Percentiles rank a stretch among this genome's conserved stretches.
Evolutionary conservation across 2,329 filamentous ascomycete species (phyloP).

Genomic region (Cytospora piceicola): DNA sequence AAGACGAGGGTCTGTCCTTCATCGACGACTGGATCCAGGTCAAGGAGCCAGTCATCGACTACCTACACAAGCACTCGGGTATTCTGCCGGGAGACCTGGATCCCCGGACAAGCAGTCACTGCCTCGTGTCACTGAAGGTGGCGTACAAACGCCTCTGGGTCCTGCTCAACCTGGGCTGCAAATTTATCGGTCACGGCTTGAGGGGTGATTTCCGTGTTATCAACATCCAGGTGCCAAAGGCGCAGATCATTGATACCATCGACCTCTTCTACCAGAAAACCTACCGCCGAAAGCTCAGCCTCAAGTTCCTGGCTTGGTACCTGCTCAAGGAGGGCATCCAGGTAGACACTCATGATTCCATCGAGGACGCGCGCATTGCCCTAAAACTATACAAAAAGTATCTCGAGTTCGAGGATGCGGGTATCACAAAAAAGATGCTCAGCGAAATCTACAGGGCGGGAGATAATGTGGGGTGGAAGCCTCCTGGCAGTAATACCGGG

Average conservation of each 20-base stretch:
- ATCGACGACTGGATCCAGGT: slow-evolving; percentile 98
- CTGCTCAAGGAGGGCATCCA: slow-evolving; percentile 95
- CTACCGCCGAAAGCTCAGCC: slow-evolving; percentile 81
- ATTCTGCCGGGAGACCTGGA: slow-evolving; percentile 87
- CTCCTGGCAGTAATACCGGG: slow-evolving; percentile 19
- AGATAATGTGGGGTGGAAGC: slow-evolving; percentile 25
- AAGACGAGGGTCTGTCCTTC: slow-evolving; percentile 81
- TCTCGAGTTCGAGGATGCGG: slow-evolving; percentile 84
- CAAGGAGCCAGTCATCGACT: slow-evolving; percentile 89
- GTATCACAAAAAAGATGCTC: slow-evolving; percentile 80
- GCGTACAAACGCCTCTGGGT: slow-evolving; percentile 99
- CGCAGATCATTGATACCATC: slow-evolving; percentile 92
- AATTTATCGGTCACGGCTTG: slow-evolving; percentile 91
- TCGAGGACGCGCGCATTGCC: slow-evolving; percentile 92
- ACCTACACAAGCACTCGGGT: slow-evolving; percentile 91
- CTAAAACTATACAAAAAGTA: slow-evolving; percentile 88
- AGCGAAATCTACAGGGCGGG: slow-evolving; percentile 76
- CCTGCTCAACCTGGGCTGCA: slow-evolving; percentile 88
- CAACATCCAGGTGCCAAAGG: slow-evolving; percentile 91
- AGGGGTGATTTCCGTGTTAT: slow-evolving; percentile 97
- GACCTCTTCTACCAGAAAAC: slow-evolving; percentile 84
- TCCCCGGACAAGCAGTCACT: slow-evolving; percentile 74
- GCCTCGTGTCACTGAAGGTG: slow-evolving; percentile 83
- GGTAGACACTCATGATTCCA: slow-evolving; percentile 87
- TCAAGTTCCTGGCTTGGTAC: slow-evolving; percentile 90